Base-by-base conservation (phyloP, 805 yeast genomes). In the Saturnispora gosingensis region DNA sequence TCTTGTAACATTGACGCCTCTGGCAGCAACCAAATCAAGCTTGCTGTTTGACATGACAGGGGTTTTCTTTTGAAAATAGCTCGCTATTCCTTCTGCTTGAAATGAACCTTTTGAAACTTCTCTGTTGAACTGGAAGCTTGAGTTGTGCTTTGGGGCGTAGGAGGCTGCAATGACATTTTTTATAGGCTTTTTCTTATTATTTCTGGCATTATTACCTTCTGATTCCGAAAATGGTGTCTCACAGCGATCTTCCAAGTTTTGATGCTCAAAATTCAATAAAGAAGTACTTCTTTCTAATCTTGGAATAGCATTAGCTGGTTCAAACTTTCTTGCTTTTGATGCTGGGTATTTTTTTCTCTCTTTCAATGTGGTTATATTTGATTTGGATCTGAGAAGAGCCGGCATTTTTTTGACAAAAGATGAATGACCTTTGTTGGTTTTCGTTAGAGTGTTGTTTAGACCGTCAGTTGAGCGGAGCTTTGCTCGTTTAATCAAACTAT, bases 81-180 rank as follows among this genome's bases (percentile, higher is more conserved):
- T 28, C 9, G 28, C 15, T 20, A 40, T 48, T 4, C 47, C 55
- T 49, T 66, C 70, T 9, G 64, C 43, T 46, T 66, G 68, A 4
- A 61, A 57, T 1, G 70, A 61, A 1, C 67, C 67, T 9, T 51
- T 25, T 16, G 60, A 51, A 9, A 56, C 48, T 11, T 54, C 43
- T 46, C 68, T 56, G 34, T 60, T 56, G 43, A 59, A 60, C 42
- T 58, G 53, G 52, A 59, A 65, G 10, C 43, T 42, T 5, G 51
- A 27, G 25, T 49, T 38, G 8, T 42, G 11, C 7, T 46, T 34
- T 2, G 57, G 57, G 3, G 54, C 55, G 48, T 39, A 55, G 3
- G 49, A 48, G 6, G 49, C 54, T 8, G 45, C 54, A 9, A 51
- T 39, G 9, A 51, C 10, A 32, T 34, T 48, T 11, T 34, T 43